Conservation (phyloP, 2,329 filamentous ascomycete genomes). For the Thelonectria discophora region DNA sequence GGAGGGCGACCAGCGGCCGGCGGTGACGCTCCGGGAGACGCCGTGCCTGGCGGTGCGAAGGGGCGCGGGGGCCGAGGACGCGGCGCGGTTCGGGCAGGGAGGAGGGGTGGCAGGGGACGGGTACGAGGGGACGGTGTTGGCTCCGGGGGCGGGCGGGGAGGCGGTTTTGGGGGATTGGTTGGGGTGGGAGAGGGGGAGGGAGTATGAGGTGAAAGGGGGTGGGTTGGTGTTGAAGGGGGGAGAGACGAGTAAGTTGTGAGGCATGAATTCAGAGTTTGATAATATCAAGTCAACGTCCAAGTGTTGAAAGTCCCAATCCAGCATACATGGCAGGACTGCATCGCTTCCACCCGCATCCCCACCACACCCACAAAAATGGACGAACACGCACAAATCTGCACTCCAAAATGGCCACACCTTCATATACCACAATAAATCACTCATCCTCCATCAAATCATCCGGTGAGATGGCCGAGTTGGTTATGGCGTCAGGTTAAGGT, state of each 20-base stretch:
- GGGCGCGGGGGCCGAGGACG: constrained; percentile 45
- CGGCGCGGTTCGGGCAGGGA: constrained; percentile 67
- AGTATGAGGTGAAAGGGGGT: constrained; percentile 74
- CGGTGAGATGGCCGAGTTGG: too few relatives aligned
- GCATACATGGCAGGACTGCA: too few relatives aligned
- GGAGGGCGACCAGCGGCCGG: constrained; percentile 75
- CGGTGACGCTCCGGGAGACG: constrained; percentile 73
- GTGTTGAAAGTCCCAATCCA: too few relatives aligned
- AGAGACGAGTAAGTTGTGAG: constrained; percentile 46
- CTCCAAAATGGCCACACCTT: too few relatives aligned
- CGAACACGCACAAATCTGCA: too few relatives aligned
- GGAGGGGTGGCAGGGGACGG: constrained; percentile 71
- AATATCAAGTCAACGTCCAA: too few relatives aligned
- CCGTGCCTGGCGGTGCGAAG: constrained; percentile 72
- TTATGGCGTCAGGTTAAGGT: too few relatives aligned
- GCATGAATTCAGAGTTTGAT: too few relatives aligned
- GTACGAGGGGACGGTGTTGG: constrained; percentile 68
- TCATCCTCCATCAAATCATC: too few relatives aligned
- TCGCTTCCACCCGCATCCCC: too few relatives aligned
- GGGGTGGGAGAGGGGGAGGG: constrained; percentile 76
- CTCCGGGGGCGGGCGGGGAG: constrained; percentile 77
- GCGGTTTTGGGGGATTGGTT: constrained; percentile 75
- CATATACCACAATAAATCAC: too few relatives aligned
- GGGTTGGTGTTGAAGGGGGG: constrained; percentile 61
- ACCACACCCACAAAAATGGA: too few relatives aligned